phyloP scores from a whole-genome alignment of 768 basidiomycete genomes.

The Neoboletus magnificus region DNA sequence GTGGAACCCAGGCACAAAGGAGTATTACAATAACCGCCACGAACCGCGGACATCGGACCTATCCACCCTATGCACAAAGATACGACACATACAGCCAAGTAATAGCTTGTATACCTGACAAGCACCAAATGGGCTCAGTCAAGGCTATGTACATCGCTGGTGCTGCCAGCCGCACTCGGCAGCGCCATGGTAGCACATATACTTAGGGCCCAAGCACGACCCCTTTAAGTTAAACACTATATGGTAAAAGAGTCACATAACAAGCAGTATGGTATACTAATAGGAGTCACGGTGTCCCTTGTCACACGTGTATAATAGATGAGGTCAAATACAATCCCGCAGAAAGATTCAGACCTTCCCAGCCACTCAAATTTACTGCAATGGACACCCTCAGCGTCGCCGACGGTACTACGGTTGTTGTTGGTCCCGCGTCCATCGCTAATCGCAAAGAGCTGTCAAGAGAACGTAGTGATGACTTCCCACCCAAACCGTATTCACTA shows the following conservation, averaged over 20 bases:
- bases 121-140: neutral
- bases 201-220: too few species aligned
- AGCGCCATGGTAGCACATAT: too few species aligned
- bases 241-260: too few species aligned
- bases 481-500: slow-evolving; percentile 17
- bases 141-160: neutral
- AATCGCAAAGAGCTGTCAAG: slow-evolving; percentile 24
- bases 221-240: too few species aligned
- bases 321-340: neutral
- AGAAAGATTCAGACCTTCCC: neutral
- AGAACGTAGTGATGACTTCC: slow-evolving; percentile 19
- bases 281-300: too few species aligned
- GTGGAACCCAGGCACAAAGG: neutral
- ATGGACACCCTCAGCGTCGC: slow-evolving; percentile 37
- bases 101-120: neutral
- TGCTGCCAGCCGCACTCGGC: neutral
- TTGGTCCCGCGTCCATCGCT: slow-evolving; percentile 30
- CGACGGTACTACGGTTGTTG: slow-evolving; percentile 47
- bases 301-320: neutral
- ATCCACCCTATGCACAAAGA: too few species aligned
- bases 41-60: neutral
- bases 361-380: neutral
- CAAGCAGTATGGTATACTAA: too few species aligned
- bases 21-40: neutral
- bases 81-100: neutral